These are phyloP conservation scores for Chytriomyces sp. DNA, from an alignment of 192 early-diverging fungal genomes.

Conservation along the genomic window DNA sequence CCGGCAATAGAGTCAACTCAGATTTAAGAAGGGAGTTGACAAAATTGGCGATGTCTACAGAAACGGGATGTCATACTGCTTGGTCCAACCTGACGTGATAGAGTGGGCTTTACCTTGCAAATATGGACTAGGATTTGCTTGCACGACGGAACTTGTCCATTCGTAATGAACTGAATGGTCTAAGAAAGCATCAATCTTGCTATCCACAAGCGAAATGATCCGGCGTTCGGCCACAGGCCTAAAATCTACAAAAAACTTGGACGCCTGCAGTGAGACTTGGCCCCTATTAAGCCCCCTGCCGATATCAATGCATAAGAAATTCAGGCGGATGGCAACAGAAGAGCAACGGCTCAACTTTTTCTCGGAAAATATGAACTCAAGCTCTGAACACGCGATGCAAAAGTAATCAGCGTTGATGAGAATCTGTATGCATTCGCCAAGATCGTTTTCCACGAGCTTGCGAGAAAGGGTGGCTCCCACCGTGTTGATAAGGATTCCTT, in stretches of 20 bases:
- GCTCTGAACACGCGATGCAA: constrained; percentile 65
- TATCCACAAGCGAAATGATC: constrained; percentile 76
- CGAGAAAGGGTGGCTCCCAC: constrained; percentile 68
- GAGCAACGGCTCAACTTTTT: constrained; percentile 40
- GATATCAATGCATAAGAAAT: not conserved
- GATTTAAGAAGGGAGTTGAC: constrained; percentile 54
- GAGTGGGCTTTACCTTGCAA: constrained; percentile 58
- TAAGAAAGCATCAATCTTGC: constrained; percentile 79
- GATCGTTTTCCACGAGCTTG: constrained; percentile 66
- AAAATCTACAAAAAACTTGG: constrained; percentile 69
- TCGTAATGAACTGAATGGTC: constrained; percentile 78
- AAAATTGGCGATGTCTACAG: constrained; percentile 72
- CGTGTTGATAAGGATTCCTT: constrained; percentile 70
- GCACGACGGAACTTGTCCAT: constrained; percentile 67
- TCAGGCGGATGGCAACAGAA: not conserved
- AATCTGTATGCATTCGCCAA: constrained; percentile 85
- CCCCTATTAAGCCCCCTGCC: constrained; percentile 40
- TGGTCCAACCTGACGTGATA: no score
- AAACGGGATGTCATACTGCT: not conserved
- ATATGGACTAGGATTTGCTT: constrained; percentile 67
- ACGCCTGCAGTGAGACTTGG: constrained; percentile 63
- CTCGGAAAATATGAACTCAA: constrained; percentile 77
- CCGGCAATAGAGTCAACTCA: constrained; percentile 64
- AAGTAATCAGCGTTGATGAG: constrained; percentile 82
- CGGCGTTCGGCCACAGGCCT: constrained; percentile 74